Evolutionary conservation across 2,329 filamentous ascomycete genomes (phyloP), one percentile per base, ranked within the genome.

Genomic region (Bimuria novae-zelandiae): DNA sequence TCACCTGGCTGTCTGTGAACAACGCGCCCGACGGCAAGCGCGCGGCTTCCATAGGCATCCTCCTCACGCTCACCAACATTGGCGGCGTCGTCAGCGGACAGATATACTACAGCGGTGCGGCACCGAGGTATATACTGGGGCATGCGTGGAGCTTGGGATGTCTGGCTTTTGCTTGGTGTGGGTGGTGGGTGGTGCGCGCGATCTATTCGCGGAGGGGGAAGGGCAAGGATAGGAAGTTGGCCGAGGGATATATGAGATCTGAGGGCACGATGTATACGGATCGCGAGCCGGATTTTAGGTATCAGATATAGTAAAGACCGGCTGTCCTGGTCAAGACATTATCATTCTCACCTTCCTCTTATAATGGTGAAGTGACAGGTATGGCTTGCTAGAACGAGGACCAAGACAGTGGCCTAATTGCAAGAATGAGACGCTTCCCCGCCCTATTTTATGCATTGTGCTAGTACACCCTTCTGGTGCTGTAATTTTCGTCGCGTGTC

Each of bases 61-160:
- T 70, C 4, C 54, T 71, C 0, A 71, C 65, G 0, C 57, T 72
- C n/a, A 70, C 68, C 7, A 71, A 71, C 21, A 66, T 71, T 16
- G 70, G 69, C 1, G 69, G 70, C 22, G 67, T 71, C 0, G 66
- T 72, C 0, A 62, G 57, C 0, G 70, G 70, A 0, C 69, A 72
- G 51, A 72, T 72, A 2, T 72, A 71, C 22, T 63, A 66, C 33
- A 67, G 56, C 7, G 62, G 61, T 17, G 61, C 62, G 1, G 67
- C 67, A 16, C 68, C 67, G 6, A 52, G 54, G 32, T 71, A 61
- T 52, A 63, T 54, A 7, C 48, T 70, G 1, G 67, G 74, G 0
- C 73, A 76, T 56, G 71, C 67, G 4, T 76, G 71, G 72, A 71
- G 65, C 12, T 48, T 75, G 23, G 73, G 73, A 1, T 73, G 69